Conservation (phyloP, 148 eudicot genomes). For the Rhododendron henanense region DNA sequence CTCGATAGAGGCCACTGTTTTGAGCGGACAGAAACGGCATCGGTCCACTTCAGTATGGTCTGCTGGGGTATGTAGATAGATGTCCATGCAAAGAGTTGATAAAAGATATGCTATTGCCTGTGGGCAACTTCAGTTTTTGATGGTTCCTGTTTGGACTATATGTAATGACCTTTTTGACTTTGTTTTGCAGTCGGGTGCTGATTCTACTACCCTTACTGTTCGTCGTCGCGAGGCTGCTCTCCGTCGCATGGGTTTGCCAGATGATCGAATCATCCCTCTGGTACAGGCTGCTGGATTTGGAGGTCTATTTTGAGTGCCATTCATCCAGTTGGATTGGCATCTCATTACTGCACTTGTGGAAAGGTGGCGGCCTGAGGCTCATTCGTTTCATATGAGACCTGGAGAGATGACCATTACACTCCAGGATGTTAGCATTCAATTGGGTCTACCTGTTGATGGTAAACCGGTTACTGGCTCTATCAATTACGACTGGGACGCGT, state of each 20-base stretch:
- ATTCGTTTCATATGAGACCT: no score
- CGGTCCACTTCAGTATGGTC: not conserved
- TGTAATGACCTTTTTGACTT: no score
- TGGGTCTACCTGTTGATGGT: no score
- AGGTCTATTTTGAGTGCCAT: not conserved
- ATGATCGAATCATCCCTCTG: not conserved
- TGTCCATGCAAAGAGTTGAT: not conserved
- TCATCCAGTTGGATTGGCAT: not conserved
- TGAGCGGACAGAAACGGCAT: not conserved
- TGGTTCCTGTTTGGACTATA: not conserved
- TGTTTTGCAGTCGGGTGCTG: not conserved
- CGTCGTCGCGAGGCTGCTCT: not conserved
- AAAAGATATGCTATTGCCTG: not conserved
- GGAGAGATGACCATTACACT: no score
- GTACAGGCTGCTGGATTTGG: not conserved
- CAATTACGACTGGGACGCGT: no score
- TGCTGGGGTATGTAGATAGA: not conserved
- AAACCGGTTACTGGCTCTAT: no score
- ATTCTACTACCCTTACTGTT: not conserved
- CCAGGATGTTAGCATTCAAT: no score
- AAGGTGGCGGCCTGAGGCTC: no score
- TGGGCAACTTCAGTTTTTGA: not conserved
- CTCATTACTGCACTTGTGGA: no score
- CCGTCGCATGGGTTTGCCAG: not conserved
- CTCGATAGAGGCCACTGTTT: not conserved